Evolutionary conservation across 2,329 filamentous ascomycete genomes (phyloP), one percentile per base, ranked within the genome.

Genomic region (Huntiella abstrusa): DNA sequence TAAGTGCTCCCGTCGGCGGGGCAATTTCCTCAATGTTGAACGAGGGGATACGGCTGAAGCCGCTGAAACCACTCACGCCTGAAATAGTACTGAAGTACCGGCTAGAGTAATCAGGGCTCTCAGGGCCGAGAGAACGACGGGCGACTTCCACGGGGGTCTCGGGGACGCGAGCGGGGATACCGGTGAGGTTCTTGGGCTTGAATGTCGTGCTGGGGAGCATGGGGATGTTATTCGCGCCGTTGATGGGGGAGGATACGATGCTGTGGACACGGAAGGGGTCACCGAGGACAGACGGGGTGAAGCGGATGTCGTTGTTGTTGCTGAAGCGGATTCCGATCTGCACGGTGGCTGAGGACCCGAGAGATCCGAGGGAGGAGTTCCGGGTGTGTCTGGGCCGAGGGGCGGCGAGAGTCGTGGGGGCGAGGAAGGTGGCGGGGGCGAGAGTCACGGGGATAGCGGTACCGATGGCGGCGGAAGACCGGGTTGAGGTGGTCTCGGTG

Each of bases 291-390:
- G 48, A 59, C 51, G 45, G 57, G 36, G 59, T 54, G 13, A 61
- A 55, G 1, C 62, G 59, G 51, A 73, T 65, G 51, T 73, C 69
- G 11, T 68, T 62, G 32, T 71, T 66, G 46, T 68, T 74, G 19
- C 78, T 83, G 47, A 83, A 65, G 8, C 79, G 71, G 12, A 83
- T 64, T 1, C 78, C 79, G 44, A 83, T 83, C 55, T 82, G 77
- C 8, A 83, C 77, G 0, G 77, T 83, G 17, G 77, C 77, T 7
- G 73, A 73, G 39, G 78, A 82, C 12, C 65, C 66, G 37, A 75
- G 64, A 1, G 78, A 83, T 6, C 48, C 48, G 8, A 50, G 17
- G 3, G 48, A 50, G 4, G 75, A 76, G 49, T 74, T 66, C 39
- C 77, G 68, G 13, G 64, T 62, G 54, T 71, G 71, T n/a, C 66